phyloP scores from a whole-genome alignment of 305 asterid species.

The Andrographis paniculata region DNA sequence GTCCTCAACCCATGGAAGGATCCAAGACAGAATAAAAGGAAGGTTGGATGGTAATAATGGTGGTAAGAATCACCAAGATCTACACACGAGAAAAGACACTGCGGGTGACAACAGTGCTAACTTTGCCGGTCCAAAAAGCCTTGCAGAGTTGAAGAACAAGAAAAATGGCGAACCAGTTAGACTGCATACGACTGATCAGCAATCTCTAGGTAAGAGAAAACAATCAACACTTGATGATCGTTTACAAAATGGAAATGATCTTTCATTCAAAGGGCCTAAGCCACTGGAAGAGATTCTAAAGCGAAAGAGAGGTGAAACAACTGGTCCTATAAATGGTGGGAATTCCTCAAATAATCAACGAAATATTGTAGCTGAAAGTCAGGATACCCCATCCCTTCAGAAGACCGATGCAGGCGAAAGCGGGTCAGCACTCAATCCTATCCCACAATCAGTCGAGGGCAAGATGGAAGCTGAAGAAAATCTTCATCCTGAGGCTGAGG shows the following conservation, averaged over 20 bases:
- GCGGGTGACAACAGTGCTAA: constrained; percentile 22
- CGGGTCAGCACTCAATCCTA: constrained; percentile 10
- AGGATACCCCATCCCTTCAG: constrained; percentile 20
- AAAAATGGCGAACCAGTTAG: constrained; percentile 35
- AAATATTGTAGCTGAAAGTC: constrained; percentile 21
- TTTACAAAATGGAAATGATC: constrained; percentile 31
- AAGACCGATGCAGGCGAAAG: constrained; percentile 21
- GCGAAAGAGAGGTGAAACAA: constrained; percentile 53
- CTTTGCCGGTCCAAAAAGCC: constrained; percentile 67
- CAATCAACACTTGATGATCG: constrained; percentile 26
- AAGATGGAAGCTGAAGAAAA: constrained; percentile 44
- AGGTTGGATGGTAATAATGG: constrained; percentile 40
- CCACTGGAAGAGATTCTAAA: constrained; percentile 74
- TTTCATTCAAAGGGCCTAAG: constrained; percentile 78
- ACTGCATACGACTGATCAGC: constrained; percentile 30
- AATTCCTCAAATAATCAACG: constrained; percentile 18
- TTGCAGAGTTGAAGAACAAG: constrained; percentile 59
- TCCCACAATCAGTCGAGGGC: constrained; percentile 15
- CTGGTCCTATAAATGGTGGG: constrained; percentile 10
- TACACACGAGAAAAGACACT: constrained; percentile 35
- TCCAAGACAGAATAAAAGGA: constrained; percentile 51
- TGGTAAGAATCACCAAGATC: constrained; percentile 35
- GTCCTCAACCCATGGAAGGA: constrained; percentile 40
- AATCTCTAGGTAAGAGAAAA: constrained; percentile 62
- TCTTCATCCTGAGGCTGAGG: constrained; percentile 31